Evolutionary conservation across 2,329 filamentous ascomycete species (phyloP), one percentile per base, ranked within the genome.

Genomic region (Venturia effusa): DNA sequence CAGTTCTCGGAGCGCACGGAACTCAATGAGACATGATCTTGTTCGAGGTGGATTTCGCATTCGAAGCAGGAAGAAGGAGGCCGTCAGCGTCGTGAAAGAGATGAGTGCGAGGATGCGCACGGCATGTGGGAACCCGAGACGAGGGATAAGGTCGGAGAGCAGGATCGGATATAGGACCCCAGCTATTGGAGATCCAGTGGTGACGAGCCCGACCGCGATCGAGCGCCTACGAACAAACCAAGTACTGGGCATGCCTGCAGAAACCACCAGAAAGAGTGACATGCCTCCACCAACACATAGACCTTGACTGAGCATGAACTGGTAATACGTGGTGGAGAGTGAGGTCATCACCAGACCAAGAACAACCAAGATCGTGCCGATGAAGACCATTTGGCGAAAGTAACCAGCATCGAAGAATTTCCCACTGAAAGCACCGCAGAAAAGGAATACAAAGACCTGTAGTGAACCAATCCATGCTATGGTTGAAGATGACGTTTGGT

Each of bases 81-180:
- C 19, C 6, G 19, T 24, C 24, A 62, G 40, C 11, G 61, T 62
- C 24, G 43, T 13, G 15, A 32, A n/a, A 37, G 40, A 30, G 40
- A 54, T 48, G 7, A 54, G 37, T 3, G 30, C 61, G 37, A 62
- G 37, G 30, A 59, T 64, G 10, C 62, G 54, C 10, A 39, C 17
- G 22, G 55, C 45, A 57, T 37, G 62, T n/a, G 27, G 27, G 19
- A 64, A 64, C 15, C 62, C 57, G 39, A 64, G 24, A 43, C 34
- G 61, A 27, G 27, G 24, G 5, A 84, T 76, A 24, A 88, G 74
- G 60, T 82, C 78, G 68, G 84, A 79, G 68, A 88, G 81, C 4
- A 81, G 73, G 60, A 83, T 80, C 0, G 81, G 80, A 66, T 81
- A 82, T 61, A 83, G 75, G 43, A 82, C 74, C 34, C 80, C 79